phyloP scores from a whole-genome alignment of 768 basidiomycete genomes.

The Leccinum ochraceum region DNA sequence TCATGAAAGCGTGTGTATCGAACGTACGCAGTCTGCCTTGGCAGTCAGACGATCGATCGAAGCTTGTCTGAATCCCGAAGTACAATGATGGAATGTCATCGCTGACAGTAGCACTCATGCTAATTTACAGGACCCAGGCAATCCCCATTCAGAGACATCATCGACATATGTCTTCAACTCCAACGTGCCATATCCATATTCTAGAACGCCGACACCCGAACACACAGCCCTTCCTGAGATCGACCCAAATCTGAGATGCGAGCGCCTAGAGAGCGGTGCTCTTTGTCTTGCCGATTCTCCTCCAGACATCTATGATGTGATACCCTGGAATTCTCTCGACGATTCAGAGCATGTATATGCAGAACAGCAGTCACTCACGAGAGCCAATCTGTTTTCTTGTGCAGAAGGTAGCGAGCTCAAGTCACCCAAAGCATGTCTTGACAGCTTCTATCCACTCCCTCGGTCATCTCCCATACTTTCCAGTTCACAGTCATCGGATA shows the following conservation, averaged over 20 bases:
- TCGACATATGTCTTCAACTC: background rate
- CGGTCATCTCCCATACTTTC: slow-evolving; percentile 27
- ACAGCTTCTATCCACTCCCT: slow-evolving; percentile 11
- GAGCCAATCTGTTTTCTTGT: background rate
- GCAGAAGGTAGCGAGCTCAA: background rate
- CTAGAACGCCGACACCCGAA: background rate
- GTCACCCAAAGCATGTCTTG: background rate
- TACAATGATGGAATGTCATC: slow-evolving; percentile 9
- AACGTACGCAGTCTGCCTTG: background rate
- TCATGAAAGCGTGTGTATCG: background rate
- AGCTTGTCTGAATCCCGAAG: slow-evolving; percentile 4
- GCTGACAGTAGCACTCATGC: slow-evolving; percentile 2
- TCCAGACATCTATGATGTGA: background rate
- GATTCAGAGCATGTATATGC: slow-evolving; percentile 8
- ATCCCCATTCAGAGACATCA: background rate
- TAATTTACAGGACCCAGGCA: slow-evolving; percentile 8
- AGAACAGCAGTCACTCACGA: background rate
- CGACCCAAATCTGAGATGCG: background rate
- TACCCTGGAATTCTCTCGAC: background rate
- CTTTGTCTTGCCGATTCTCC: slow-evolving; percentile 3
- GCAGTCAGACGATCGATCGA: background rate
- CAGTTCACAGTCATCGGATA: slow-evolving; percentile 14
- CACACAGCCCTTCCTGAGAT: background rate
- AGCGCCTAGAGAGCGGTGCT: background rate
- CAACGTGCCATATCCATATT: background rate